Evolutionary conservation across 1,139 yeast genomes (phyloP), one percentile per base, ranked within the genome.

Genomic region (Pichia sp.): DNA sequence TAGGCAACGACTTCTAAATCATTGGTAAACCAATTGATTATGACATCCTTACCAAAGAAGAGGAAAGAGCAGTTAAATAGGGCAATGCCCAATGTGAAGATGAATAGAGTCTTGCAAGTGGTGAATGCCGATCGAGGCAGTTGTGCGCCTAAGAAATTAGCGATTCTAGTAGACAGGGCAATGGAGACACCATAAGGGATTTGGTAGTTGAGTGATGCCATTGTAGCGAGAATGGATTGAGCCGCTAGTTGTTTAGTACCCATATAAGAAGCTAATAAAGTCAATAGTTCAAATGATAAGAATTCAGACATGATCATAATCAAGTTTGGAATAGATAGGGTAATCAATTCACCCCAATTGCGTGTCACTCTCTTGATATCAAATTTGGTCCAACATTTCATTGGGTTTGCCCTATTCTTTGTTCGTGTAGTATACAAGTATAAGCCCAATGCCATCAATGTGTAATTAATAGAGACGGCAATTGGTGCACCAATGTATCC

Each of bases 231-330:
- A 29, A 73, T 69, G 2, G 77, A 69, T 51, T 74, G 80, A 1
- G 79, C 75, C 7, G 80, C 80, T 44, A 74, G 62, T 7, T 68
- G 63, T 23, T 63, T 54, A 0, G 80, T 73, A 4, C 79, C 79
- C 40, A 74, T 55, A 47, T 72, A 72, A 3, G 76, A 67, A 1
- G 79, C 72, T 47, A 73, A 56, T 35, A 74, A 60, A 1, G 79
- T 74, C 51, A 74, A 62, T 30, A 74, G 64, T 53, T 74, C 80
- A 49, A 73, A 74, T 5, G 77, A 75, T 39, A 74, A 56, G 40
- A 72, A 74, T 51, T 74, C 80, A 11, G 78, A 74, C 56, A 72
- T 74, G 38, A 74, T 64, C 79, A 74, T 74, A 30, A 74, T 58
- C 35, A 72, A 58, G 17, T 78, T 77, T 2, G 80, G 80, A 30